A percentile compares a stretch with the other conserved stretches of the same genome.
These are phyloP conservation scores for Candida sp. DNA, from an alignment of 1,139 yeast species.

Conservation along the genomic window DNA sequence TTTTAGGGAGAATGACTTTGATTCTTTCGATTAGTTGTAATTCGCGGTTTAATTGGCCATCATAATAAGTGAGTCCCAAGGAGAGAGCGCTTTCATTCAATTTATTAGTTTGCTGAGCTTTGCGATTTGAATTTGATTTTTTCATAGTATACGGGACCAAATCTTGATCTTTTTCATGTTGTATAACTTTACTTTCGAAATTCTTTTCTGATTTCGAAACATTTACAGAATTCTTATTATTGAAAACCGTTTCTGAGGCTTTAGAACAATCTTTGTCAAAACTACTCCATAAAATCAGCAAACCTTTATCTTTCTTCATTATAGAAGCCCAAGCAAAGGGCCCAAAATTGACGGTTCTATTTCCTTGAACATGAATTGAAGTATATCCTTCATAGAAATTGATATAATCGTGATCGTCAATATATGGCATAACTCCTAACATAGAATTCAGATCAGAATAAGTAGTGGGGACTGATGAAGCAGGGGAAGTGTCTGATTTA, in stretches of 20 bases:
- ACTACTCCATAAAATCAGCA: conserved; percentile 31
- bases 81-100: conserved; percentile 18
- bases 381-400: conserved; percentile 42
- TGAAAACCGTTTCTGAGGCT: conserved; percentile 15
- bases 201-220: conserved; percentile 9
- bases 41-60: conserved; percentile 27
- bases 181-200: conserved; percentile 30
- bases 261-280: conserved; percentile 22
- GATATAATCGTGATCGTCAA: conserved; percentile 22
- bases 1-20: conserved; percentile 27
- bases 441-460: conserved; percentile 3
- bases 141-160: conserved; percentile 29
- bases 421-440: conserved; percentile 22
- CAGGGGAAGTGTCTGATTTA: conserved; percentile 2
- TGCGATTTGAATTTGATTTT: conserved; percentile 16
- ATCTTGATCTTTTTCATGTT: conserved; percentile 30
- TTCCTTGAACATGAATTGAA: conserved; percentile 33
- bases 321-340: conserved; percentile 49
- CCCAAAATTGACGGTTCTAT: conserved; percentile 40
- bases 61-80: conserved; percentile 26
- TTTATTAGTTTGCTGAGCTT: conserved; percentile 8
- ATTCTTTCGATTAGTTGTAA: conserved; percentile 30
- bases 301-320: conserved; percentile 46
- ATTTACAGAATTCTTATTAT: conserved; percentile 4
- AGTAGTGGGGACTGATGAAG: conserved; percentile 1